phyloP scores from a whole-genome alignment of 495 filamentous ascomycete genomes.

The Xylaria cubensis region DNA sequence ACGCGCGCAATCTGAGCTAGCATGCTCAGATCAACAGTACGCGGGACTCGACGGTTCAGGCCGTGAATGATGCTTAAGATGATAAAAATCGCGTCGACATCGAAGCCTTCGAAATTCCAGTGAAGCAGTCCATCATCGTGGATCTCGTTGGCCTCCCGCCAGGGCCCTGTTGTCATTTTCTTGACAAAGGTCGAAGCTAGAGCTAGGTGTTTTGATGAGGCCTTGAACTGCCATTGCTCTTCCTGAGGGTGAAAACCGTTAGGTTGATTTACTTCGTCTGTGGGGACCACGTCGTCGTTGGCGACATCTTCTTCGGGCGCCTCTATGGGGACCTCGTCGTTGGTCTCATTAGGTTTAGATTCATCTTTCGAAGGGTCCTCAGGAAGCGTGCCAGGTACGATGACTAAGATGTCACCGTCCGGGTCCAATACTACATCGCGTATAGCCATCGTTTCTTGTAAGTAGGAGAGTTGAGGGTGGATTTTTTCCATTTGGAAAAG shows the following conservation, averaged over 20 bases:
- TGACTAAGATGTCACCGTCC: constrained; percentile 22
- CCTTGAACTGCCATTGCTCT: constrained; percentile 41
- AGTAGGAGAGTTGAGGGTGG: not conserved
- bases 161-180: constrained; percentile 42
- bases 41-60: constrained; percentile 50
- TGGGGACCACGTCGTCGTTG: not conserved
- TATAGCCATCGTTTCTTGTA: not conserved
- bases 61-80: constrained; percentile 61
- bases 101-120: constrained; percentile 46
- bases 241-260: not conserved
- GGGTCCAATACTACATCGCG: constrained; percentile 14
- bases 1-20: constrained; percentile 59
- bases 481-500: not conserved
- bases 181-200: constrained; percentile 59
- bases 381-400: not conserved
- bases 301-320: not conserved
- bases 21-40: constrained; percentile 49
- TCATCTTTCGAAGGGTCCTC: not conserved
- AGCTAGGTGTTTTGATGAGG: constrained; percentile 60
- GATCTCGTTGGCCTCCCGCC: constrained; percentile 44
- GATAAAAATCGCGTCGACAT: constrained; percentile 53
- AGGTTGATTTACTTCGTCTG: not conserved
- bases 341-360: not conserved
- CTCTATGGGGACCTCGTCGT: no score
- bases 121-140: constrained; percentile 51